Evolutionary conservation across 1,284 basidiomycete genomes (phyloP), one percentile per base, ranked within the genome.

Genomic region (Kalmanozyma brasiliensis): DNA sequence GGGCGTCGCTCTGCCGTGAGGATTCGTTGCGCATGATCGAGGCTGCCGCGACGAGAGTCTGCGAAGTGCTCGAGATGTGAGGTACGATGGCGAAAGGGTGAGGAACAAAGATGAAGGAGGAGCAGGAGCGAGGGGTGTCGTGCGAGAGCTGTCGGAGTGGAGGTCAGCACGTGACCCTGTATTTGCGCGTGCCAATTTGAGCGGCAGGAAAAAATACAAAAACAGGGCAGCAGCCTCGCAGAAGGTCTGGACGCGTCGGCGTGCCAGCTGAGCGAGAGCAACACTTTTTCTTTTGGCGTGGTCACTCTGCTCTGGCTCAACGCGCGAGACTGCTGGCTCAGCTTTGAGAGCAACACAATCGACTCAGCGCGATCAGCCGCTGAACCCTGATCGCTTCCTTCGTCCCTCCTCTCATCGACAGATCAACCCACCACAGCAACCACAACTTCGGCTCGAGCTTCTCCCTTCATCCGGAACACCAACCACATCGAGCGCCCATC

Each of bases 81-180:
- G 20, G 30, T 6, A 23, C 10, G n/a, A 26, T 24, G 32, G 26
- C 11, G 6, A 8, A 30, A n/a, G 14, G 48, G 14, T 9, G 45
- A 44, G 11, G 38, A 26, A 49, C 19, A 30, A 10, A 48, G 22
- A 33, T 9, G 34, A 22, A 19, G 35, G n/a, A 23, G 10, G 44
- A 24, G 45, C 2, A 33, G 23, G 32, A 14, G 16, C 1, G 13
- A 3, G 17, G 14, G 22, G 23, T 53, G 49, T 53, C 61, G 61
- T 64, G 62, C 56, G 51, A 65, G 55, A 42, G 41, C 16, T 11
- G 6, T 1, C 1, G 7, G 43, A 32, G 56, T 56, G 63, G 52
- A 55, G 63, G 52, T 8, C 2, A 16, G 51, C 62, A 65, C 62
- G 62, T 65, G 62, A 65, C 45, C 9, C 20, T 7, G 1, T 1